Base-by-base conservation (phyloP, 331 rosid genomes). In the Spiraea crenata region DNA sequence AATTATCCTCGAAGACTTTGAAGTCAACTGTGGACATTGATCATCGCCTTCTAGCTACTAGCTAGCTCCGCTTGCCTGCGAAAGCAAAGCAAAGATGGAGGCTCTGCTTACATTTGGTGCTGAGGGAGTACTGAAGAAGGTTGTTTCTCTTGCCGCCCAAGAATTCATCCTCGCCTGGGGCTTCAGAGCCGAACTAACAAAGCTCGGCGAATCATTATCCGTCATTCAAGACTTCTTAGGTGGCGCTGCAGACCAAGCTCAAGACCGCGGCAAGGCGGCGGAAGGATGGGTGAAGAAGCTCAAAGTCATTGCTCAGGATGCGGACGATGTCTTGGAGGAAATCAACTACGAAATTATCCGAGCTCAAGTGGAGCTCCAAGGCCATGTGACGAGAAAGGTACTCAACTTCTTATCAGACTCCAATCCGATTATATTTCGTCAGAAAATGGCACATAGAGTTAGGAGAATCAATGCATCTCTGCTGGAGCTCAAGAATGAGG, bases 261-360 rank as follows among this genome's bases (percentile, higher is more conserved):
- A 54, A 1, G 5, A 54, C 8, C 35, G 58, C 12, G 58, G 9
- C 58, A 17, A 3, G 58, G 58, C 25, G 10, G 6, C n/a, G 58
- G 13, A 54, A 34, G 58, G 19, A 1, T 54, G 58, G 58, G 58
- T 54, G 58, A 54, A 34, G 13, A 54, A 19, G 9, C 76, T 79
- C 4, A 50, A 49, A 42, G 25, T 31, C 25, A 12, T 48, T 1
- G 37, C 71, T 37, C 4, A 60, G 1, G 47, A 34, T 1, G 80
- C 65, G 0, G 76, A 61, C 16, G 57, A 38, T 17, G 12, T 67
- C 3, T 14, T 78, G 2, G 78, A 73, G 3, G 79, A 55, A 19
- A 6, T 62, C 9, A 38, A 37, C n/a, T 61, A 75, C 12, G 70
- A 74, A 14, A 3, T 10, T 72, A 60, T 77, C 35, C 31, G 44